phyloP scores from a whole-genome alignment of 2,329 filamentous ascomycete genomes.

The Colletotrichum cuscutae region DNA sequence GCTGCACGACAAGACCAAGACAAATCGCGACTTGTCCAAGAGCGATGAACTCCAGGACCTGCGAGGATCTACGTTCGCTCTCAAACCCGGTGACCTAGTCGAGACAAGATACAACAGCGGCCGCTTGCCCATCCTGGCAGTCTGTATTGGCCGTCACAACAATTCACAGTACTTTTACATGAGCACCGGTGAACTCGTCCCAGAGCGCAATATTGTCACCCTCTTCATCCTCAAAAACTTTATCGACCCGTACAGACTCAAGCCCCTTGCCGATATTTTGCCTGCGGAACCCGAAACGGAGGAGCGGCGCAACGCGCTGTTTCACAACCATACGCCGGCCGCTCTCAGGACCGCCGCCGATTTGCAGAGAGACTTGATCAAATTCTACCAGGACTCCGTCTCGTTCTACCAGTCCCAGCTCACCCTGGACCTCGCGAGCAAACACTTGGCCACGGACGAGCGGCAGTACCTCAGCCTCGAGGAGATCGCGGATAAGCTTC shows the following conservation, averaged over 20 bases:
- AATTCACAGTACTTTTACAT: slow-evolving; percentile 66
- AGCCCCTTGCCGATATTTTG: slow-evolving; percentile 42
- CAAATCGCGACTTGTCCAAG: slow-evolving; percentile 45
- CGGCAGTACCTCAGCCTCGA: slow-evolving; percentile 60
- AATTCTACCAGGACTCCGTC: slow-evolving; percentile 56
- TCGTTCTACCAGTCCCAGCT: slow-evolving; percentile 57
- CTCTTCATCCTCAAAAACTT: slow-evolving; percentile 64
- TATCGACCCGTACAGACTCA: slow-evolving; percentile 51
- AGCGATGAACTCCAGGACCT: slow-evolving; percentile 50
- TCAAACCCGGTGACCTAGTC: slow-evolving; percentile 60
- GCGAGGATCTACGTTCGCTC: slow-evolving; percentile 43
- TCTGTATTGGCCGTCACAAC: slow-evolving; percentile 63
- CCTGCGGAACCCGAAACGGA: slow-evolving; percentile 26
- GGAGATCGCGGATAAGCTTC: slow-evolving; percentile 59
- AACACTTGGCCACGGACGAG: slow-evolving; percentile 49
- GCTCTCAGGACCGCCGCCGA: slow-evolving; percentile 36
- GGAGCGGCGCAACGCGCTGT: slow-evolving; percentile 31
- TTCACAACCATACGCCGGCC: slow-evolving; percentile 15
- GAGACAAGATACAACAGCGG: slow-evolving; percentile 57
- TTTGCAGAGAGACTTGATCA: slow-evolving; percentile 59
- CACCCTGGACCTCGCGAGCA: slow-evolving; percentile 58
- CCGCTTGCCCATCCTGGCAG: slow-evolving; percentile 58
- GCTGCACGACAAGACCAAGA: slow-evolving; percentile 28
- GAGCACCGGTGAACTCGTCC: slow-evolving; percentile 60
- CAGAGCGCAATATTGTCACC: slow-evolving; percentile 52